Evolutionary conservation across 2,329 filamentous ascomycete genomes (phyloP).

Genomic region (Colletotrichum melonis): DNA sequence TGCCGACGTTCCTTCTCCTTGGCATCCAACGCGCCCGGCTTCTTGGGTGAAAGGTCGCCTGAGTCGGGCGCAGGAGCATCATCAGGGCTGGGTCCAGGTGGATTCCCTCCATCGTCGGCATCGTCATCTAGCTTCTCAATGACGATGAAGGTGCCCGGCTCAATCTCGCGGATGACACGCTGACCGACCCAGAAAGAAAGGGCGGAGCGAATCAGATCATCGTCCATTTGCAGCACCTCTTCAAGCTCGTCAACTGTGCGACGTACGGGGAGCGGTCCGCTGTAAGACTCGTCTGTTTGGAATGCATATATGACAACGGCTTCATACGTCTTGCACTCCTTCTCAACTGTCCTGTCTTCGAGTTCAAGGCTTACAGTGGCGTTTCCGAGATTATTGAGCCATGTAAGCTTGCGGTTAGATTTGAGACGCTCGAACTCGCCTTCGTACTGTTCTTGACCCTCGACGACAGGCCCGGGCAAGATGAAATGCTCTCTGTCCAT

Average conservation of each 20-base stretch:
- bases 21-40: constrained; percentile 66
- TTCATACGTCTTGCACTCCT: constrained; percentile 85
- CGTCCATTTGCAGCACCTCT: constrained; percentile 75
- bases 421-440: constrained; percentile 84
- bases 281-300: constrained; percentile 57
- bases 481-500: constrained; percentile 77
- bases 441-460: constrained; percentile 78
- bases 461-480: constrained; percentile 68
- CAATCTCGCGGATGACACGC: constrained; percentile 69
- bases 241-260: constrained; percentile 66
- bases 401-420: constrained; percentile 85
- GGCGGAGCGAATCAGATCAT: constrained; percentile 75
- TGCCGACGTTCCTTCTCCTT: constrained; percentile 70
- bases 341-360: constrained; percentile 78
- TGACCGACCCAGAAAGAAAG: constrained; percentile 79
- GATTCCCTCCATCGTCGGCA: constrained; percentile 44
- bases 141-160: constrained; percentile 71
- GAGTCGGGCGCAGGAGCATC: constrained; percentile 39
- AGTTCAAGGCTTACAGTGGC: constrained; percentile 86
- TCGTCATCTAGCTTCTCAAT: constrained; percentile 69
- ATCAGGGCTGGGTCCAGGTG: constrained; percentile 39
- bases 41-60: constrained; percentile 56
- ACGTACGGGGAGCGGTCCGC: constrained; percentile 45
- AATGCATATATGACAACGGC: constrained; percentile 91
- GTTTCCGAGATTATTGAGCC: constrained; percentile 85